Percentiles rank a stretch among this genome's conserved stretches.
These are phyloP conservation scores for Botrytis paeoniae DNA, from an alignment of 2,329 filamentous ascomycete species.

Conservation along the genomic window DNA sequence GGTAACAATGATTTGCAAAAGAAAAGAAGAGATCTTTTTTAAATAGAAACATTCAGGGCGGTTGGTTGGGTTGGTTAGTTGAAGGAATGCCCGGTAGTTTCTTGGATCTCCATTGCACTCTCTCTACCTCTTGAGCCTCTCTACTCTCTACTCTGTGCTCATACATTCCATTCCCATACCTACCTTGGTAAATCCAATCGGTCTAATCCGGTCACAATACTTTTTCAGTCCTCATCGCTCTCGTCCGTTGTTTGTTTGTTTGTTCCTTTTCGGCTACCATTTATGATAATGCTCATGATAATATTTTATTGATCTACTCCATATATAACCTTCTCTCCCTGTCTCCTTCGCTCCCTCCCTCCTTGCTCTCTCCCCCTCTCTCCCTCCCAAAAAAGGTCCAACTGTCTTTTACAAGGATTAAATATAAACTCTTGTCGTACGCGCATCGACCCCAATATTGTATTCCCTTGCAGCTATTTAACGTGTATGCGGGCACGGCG, in stretches of 20 bases:
- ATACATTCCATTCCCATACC: background rate
- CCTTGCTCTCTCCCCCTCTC: background rate
- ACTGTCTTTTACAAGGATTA: background rate
- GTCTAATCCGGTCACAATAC: background rate
- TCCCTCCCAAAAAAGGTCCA: background rate
- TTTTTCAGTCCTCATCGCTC: background rate
- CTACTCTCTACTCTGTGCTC: background rate
- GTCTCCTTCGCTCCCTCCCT: background rate
- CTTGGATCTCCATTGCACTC: background rate
- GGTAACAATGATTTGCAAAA: background rate
- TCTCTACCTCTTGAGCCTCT: background rate
- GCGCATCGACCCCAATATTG: slow-evolving; percentile 11
- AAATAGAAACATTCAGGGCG: background rate
- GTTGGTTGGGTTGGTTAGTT: background rate
- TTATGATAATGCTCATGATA: background rate
- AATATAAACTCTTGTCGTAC: slow-evolving; percentile 4
- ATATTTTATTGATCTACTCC: background rate
- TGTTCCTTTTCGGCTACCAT: background rate
- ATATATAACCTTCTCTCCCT: background rate
- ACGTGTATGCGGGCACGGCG: background rate
- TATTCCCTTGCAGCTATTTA: slow-evolving; percentile 1
- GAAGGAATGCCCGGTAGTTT: background rate
- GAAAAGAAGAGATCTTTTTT: background rate
- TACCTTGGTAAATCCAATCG: background rate
- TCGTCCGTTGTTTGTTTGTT: background rate